Percentiles rank a stretch among this genome's conserved stretches.
phyloP scores from a whole-genome alignment of 1,139 yeast species.

The Yamadazyma spencermartinsiae region DNA sequence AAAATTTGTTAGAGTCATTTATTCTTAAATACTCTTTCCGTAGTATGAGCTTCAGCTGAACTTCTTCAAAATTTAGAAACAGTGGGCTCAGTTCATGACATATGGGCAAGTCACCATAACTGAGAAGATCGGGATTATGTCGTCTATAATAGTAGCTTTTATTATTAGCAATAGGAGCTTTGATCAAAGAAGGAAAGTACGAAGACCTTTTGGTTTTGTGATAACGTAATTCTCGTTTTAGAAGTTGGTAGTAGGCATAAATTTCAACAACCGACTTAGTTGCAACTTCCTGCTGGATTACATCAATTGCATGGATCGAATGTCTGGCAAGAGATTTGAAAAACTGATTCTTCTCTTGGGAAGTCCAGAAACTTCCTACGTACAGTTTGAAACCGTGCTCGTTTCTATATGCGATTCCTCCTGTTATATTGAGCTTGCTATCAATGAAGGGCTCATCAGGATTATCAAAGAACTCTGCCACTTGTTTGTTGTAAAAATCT shows the following conservation, averaged over 20 bases:
- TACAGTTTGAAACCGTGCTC: slow-evolving; percentile 6
- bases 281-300: slow-evolving; percentile 32
- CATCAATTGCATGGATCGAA: slow-evolving; percentile 49
- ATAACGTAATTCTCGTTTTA: slow-evolving; percentile 26
- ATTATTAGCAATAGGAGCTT: slow-evolving; percentile 5
- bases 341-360: slow-evolving; percentile 22
- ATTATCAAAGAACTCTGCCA: slow-evolving; percentile 2
- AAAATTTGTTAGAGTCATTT: slow-evolving; percentile 17
- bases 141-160: slow-evolving; percentile 10
- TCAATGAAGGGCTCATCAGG: slow-evolving; percentile 6
- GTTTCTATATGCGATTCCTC: slow-evolving; percentile 4
- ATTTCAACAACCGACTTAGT: slow-evolving; percentile 49
- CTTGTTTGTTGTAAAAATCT: slow-evolving; percentile 2
- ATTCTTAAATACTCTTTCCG: slow-evolving; percentile 19
- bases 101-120: slow-evolving; percentile 48
- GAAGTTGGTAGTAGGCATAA: slow-evolving; percentile 42
- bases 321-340: slow-evolving; percentile 40
- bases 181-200: too few species aligned
- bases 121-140: slow-evolving; percentile 20
- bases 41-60: slow-evolving; percentile 32
- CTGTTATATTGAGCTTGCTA: slow-evolving; percentile 4
- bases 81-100: slow-evolving; percentile 54
- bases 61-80: slow-evolving; percentile 49
- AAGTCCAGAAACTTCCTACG: slow-evolving; percentile 24
- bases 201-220: slow-evolving; percentile 9